Evolutionary conservation across 2,329 filamentous ascomycete genomes (phyloP).

Genomic region (Trichothecium roseum): DNA sequence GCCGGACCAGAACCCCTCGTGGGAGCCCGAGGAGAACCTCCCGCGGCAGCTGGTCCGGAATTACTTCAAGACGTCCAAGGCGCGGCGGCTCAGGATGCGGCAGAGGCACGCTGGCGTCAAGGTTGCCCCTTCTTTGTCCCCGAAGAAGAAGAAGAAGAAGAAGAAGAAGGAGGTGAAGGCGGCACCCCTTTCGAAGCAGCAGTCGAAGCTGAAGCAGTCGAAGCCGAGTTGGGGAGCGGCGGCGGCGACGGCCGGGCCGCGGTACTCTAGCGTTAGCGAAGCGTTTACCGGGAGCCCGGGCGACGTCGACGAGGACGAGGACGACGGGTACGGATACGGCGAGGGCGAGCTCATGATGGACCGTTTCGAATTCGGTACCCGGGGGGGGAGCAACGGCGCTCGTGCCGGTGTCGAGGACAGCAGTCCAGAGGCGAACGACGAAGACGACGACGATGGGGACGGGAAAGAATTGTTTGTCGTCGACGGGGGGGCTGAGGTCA

Average conservation of each 20-base stretch:
- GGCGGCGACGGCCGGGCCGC: too few species aligned
- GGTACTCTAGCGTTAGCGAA: constrained; percentile 19
- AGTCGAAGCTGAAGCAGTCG: constrained; percentile 13
- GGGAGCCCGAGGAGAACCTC: constrained; percentile 46
- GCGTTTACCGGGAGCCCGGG: constrained; percentile 12
- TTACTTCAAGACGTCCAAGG: constrained; percentile 23
- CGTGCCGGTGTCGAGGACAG: too few species aligned
- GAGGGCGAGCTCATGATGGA: too few species aligned
- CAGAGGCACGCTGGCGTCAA: background rate
- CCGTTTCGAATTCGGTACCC: too few species aligned
- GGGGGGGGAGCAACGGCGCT: too few species aligned
- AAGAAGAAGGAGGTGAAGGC: constrained; percentile 7
- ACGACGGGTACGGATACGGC: too few species aligned
- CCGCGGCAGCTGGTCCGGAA: constrained; percentile 25
- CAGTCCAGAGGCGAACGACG: too few species aligned
- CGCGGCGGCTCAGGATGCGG: constrained; percentile 10
- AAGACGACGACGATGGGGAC: too few species aligned
- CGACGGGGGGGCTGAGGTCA: too few species aligned
- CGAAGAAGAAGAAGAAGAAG: background rate
- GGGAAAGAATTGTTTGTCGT: too few species aligned
- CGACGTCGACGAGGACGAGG: constrained; percentile 5
- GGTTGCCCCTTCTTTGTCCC: background rate
- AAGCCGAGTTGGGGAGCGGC: constrained; percentile 13
- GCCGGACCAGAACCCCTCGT: constrained; percentile 42
- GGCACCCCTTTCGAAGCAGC: too few species aligned